Base-by-base conservation (phyloP, 176 grass and related monocot species). In the Juncus inflexus region DNA sequence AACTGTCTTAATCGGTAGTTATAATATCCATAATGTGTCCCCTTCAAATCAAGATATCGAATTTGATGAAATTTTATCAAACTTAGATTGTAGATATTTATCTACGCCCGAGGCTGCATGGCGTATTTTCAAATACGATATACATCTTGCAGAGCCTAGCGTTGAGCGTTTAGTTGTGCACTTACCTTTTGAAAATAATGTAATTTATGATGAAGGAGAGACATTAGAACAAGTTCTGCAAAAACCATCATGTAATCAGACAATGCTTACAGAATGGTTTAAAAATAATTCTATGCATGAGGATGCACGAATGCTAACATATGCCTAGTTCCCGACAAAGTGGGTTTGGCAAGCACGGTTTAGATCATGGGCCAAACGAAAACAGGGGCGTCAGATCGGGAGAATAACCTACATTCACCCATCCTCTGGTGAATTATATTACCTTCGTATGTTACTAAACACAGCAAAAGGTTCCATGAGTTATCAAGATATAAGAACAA, bases 371-470 rank as follows among this genome's bases (percentile, higher is more conserved):
- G 2, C 5, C n/a, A n/a, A n/a, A n/a, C n/a, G n/a, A n/a, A n/a
- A n/a, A n/a, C n/a, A n/a, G 14, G 5, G 40, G 0, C 5, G 0
- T 0, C 55, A 39, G 2, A 6, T 78, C 1, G 76, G 66, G 0
- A 13, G 43, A 4, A 1, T 79, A 0, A 4, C 8, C 0, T 72
- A 71, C 15, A 40, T 67, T 0, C 12, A 60, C 7, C 74, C 51
- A 2, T 12, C 3, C 2, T 15, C 41, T 4, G 66, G 66, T 0
- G 76, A 79, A 2, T 2, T 37, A 0, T 77, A 49, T 12, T 70
- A 78, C 42, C 3, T 78, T 0, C 15, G 75, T 0, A 79, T 79
- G n/a, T n/a, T n/a, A n/a, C n/a, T n/a, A n/a, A n/a, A n/a, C n/a
- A n/a, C n/a, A n/a, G n/a, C n/a, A n/a, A n/a, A n/a, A n/a, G n/a